Evolutionary conservation across 2,329 filamentous ascomycete species (phyloP).

Genomic region (Thyridium curvatum): DNA sequence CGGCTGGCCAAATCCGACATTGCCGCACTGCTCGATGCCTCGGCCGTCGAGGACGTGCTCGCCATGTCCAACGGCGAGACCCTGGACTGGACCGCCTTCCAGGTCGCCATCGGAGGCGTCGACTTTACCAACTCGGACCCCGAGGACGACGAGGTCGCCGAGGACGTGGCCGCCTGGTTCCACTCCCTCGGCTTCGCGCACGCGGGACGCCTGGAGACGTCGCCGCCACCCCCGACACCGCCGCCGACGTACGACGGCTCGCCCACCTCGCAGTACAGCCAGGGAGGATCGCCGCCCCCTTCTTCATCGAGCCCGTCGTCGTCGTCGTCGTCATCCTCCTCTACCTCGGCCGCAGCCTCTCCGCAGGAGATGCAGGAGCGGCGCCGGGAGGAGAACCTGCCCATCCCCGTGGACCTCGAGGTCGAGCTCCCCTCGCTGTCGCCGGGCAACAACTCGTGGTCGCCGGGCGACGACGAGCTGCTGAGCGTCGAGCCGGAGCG

Average conservation of each 20-base stretch:
- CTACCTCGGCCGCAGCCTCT: background rate
- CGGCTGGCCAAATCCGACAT: conserved; percentile 40
- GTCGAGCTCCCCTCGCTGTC: conserved; percentile 20
- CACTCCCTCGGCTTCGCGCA: conserved; percentile 40
- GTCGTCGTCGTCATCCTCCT: background rate
- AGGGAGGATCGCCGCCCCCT: conserved; percentile 1
- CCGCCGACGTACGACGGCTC: background rate
- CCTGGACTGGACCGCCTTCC: conserved; percentile 59
- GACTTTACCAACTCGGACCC: conserved; percentile 26
- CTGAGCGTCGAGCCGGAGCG: conserved; percentile 8
- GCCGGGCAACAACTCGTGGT: conserved; percentile 13
- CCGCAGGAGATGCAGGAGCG: background rate
- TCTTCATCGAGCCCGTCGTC: conserved; percentile 5
- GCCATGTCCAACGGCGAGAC: conserved; percentile 31
- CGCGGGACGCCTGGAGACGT: conserved; percentile 27
- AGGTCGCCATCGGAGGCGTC: conserved; percentile 56
- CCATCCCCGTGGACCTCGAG: conserved; percentile 29
- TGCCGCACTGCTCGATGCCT: conserved; percentile 22
- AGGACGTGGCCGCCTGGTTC: conserved; percentile 46
- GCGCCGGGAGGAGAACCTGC: conserved; percentile 23
- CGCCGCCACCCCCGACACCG: no score
- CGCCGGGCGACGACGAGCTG: conserved; percentile 12
- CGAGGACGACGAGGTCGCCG: conserved; percentile 36
- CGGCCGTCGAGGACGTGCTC: no score
- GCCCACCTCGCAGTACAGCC: conserved; percentile 2